Percentiles rank a stretch among this genome's conserved stretches.
Evolutionary conservation across 2,329 filamentous ascomycete species (phyloP).

Genomic region (Aspergillus aculeatinus): DNA sequence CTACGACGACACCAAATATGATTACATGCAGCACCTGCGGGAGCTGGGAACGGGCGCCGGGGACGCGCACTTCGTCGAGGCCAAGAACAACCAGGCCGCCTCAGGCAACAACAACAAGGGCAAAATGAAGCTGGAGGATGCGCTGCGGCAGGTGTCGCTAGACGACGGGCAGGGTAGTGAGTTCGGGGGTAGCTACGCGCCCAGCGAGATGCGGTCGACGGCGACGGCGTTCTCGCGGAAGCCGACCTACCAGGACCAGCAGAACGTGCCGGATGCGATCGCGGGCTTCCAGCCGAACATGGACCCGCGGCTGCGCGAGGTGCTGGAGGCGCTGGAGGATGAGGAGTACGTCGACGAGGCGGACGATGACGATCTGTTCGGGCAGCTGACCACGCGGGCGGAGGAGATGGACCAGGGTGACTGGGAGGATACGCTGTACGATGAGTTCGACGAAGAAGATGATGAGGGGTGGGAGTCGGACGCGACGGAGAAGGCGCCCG

Average conservation of each 20-base stretch:
- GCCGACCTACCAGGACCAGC: constrained; percentile 84
- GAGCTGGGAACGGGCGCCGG: constrained; percentile 72
- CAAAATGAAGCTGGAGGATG: constrained; percentile 79
- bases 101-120: constrained; percentile 63
- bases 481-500: constrained; percentile 73
- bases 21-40: constrained; percentile 98
- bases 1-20: constrained; percentile 92
- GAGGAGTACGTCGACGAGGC: constrained; percentile 88
- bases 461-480: constrained; percentile 89
- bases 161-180: constrained; percentile 37
- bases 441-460: constrained; percentile 57
- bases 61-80: constrained; percentile 80
- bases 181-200: constrained; percentile 32
- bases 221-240: constrained; percentile 74
- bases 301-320: constrained; percentile 89
- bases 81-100: constrained; percentile 52
- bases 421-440: constrained; percentile 65
- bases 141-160: constrained; percentile 61
- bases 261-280: constrained; percentile 86
- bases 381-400: constrained; percentile 64
- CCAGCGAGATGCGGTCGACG: constrained; percentile 40
- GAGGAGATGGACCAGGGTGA: constrained; percentile 74
- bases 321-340: constrained; percentile 89
- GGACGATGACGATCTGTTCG: constrained; percentile 79
- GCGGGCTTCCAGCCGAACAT: constrained; percentile 96